Conservation (phyloP, 371 early-diverging fungal genomes). For the Capniomyces stellatus region DNA sequence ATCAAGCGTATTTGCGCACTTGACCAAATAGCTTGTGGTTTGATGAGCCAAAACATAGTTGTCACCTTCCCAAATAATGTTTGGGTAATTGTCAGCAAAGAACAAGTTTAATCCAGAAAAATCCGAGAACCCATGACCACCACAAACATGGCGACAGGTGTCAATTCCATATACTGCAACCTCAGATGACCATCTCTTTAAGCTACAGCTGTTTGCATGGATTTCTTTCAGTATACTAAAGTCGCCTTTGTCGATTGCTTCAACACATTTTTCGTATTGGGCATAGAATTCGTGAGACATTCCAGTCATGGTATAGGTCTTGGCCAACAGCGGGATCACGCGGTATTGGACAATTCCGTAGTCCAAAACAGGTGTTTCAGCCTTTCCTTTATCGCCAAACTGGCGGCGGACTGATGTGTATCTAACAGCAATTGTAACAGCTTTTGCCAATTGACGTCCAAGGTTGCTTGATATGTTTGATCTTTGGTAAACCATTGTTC, state of each 20-base stretch:
- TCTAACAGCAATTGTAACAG: slow-evolving; percentile 46
- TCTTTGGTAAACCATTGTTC: slow-evolving; percentile 55
- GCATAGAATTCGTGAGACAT: slow-evolving; percentile 41
- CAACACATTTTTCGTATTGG: slow-evolving; percentile 37
- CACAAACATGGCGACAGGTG: slow-evolving; percentile 50
- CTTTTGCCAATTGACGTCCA: slow-evolving; percentile 27
- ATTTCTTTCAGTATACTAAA: slow-evolving; percentile 46
- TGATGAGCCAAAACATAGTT: slow-evolving; percentile 59
- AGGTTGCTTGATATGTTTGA: slow-evolving; percentile 37
- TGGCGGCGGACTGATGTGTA: slow-evolving; percentile 50
- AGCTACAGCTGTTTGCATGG: slow-evolving; percentile 64
- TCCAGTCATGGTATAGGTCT: slow-evolving; percentile 50
- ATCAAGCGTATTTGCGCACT: slow-evolving; percentile 21
- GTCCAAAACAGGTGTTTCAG: slow-evolving; percentile 53
- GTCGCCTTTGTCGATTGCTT: slow-evolving; percentile 27
- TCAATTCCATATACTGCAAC: slow-evolving; percentile 65
- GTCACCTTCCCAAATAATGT: slow-evolving; percentile 68
- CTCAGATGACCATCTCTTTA: slow-evolving; percentile 63
- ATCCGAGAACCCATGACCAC: slow-evolving; percentile 67
- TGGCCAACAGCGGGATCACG: slow-evolving; percentile 46
- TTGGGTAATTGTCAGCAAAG: slow-evolving; percentile 41
- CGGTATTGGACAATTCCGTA: slow-evolving; percentile 61
- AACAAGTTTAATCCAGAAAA: slow-evolving; percentile 59
- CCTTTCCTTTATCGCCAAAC: slow-evolving; percentile 23
- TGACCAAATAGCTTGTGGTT: slow-evolving; percentile 45